Evolutionary conservation across 306 rosid species (phyloP).

Genomic region (Calophaca sinica): DNA sequence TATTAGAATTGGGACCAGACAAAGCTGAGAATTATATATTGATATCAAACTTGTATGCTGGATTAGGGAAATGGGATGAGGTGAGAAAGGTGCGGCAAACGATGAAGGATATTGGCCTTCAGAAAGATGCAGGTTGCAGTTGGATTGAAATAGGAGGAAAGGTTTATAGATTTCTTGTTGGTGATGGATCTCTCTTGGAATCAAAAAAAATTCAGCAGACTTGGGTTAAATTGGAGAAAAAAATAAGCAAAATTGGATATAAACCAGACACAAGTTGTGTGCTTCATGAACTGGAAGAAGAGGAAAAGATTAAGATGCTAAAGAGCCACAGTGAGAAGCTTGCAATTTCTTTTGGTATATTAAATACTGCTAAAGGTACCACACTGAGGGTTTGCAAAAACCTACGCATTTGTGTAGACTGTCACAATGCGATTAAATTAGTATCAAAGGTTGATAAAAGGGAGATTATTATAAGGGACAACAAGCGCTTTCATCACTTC

Average conservation of each 20-base stretch:
- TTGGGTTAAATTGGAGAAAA: slow-evolving; percentile 73
- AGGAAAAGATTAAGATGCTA: slow-evolving; percentile 67
- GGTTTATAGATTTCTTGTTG: slow-evolving; percentile 70
- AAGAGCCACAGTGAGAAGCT: slow-evolving; percentile 84
- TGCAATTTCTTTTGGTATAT: slow-evolving; percentile 77
- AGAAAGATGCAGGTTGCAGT: slow-evolving; percentile 78
- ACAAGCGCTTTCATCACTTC: slow-evolving; percentile 86
- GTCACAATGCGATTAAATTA: slow-evolving; percentile 81
- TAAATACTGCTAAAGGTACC: slow-evolving; percentile 63
- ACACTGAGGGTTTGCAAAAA: slow-evolving; percentile 73
- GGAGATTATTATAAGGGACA: slow-evolving; percentile 81
- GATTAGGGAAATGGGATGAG: slow-evolving; percentile 75
- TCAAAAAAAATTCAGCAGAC: slow-evolving; percentile 55
- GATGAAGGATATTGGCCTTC: slow-evolving; percentile 76
- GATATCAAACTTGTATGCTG: slow-evolving; percentile 78
- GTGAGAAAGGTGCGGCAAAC: slow-evolving; percentile 67
- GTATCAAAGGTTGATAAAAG: slow-evolving; percentile 67
- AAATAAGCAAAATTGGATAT: slow-evolving; percentile 73
- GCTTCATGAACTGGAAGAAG: slow-evolving; percentile 80
- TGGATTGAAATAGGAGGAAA: slow-evolving; percentile 87
- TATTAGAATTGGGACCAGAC: slow-evolving; percentile 65
- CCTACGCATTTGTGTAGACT: slow-evolving; percentile 80
- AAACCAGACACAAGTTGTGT: slow-evolving; percentile 73
- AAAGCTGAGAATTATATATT: slow-evolving; percentile 71
- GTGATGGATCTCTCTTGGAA: slow-evolving; percentile 55